Evolutionary conservation across 495 filamentous ascomycete genomes (phyloP), one percentile per base, ranked within the genome.

Genomic region (Aeminium ludgeri): DNA sequence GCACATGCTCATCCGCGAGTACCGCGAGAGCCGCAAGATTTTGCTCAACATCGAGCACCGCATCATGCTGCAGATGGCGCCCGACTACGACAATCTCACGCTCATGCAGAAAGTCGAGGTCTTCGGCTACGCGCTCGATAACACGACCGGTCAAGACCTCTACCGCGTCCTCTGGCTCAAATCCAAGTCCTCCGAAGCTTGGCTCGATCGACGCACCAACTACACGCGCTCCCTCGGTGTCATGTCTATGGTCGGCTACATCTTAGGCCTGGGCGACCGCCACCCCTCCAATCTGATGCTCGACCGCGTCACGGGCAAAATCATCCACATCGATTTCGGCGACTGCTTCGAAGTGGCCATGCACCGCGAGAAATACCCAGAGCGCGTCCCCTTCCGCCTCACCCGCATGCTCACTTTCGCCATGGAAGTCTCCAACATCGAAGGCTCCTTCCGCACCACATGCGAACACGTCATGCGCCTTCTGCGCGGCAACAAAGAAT

Each of bases 161-260:
- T 99, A 96, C 58, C 83, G 89, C 15, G 89, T 99, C 3, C 65
- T 99, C 27, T 99, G 89, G 89, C 66, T 99, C 35, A 96, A 96
- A 74, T 89, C 82, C 59, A 95, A 93, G 68, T 87, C 80, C 51
- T 96, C 89, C 0, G 89, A 99, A 57, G 78, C 86, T 6, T 99
- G 89, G 89, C 73, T 99, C 35, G 87, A 95, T 55, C 73, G 89
- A 35, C 80, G 89, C 15, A 96, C 89, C 2, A 99, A 94, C 53
- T 99, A 96, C 63, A 96, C 91, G 30, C 79, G 89, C 40, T 96
- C 89, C 11, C 71, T 96, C 11, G 89, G 83, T 48, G 91, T 95
- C 43, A 99, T 96, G 89, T 94, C 86, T n/a, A 99, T 99, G 87
- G 89, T 95, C 7, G 89, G 89, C 41, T 96, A 99, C 55, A 94